Evolutionary conservation across 257 asterid genomes (phyloP).

Genomic region (Echium plantagineum): DNA sequence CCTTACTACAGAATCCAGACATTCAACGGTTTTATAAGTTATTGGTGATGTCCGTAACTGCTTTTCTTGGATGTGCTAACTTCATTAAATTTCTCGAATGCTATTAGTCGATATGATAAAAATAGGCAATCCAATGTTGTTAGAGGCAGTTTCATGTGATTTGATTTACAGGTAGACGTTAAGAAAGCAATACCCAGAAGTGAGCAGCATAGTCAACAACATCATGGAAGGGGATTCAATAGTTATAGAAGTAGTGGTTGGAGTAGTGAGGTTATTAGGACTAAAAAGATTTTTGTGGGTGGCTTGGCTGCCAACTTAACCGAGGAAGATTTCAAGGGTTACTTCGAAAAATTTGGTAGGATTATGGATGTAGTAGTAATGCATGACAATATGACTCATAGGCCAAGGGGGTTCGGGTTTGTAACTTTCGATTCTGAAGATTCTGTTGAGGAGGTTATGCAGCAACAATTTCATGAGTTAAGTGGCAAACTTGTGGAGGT

Average conservation of each 20-base stretch:
- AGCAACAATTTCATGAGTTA: slow-evolving; percentile 60
- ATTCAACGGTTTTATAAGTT: too few relatives aligned
- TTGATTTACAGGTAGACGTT: slow-evolving; percentile 65
- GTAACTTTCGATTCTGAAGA: slow-evolving; percentile 80
- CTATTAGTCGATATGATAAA: neutral
- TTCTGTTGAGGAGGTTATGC: slow-evolving; percentile 71
- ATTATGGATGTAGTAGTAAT: slow-evolving; percentile 86
- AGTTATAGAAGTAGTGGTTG: slow-evolving; percentile 45
- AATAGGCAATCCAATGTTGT: neutral
- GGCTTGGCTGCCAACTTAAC: slow-evolving; percentile 75
- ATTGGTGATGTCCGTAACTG: neutral
- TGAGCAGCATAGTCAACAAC: slow-evolving; percentile 55
- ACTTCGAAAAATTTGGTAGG: slow-evolving; percentile 75
- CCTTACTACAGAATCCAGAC: neutral
- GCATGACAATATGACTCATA: slow-evolving; percentile 70
- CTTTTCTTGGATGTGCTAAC: neutral
- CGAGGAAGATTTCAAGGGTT: slow-evolving; percentile 66
- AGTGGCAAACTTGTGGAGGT: slow-evolving; percentile 83
- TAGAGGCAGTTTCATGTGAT: slow-evolving; percentile 11
- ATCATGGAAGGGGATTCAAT: slow-evolving; percentile 30
- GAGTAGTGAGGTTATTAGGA: slow-evolving; percentile 48
- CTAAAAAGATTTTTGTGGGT: slow-evolving; percentile 90
- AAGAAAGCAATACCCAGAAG: slow-evolving; percentile 84
- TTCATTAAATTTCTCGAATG: neutral
- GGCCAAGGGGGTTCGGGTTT: slow-evolving; percentile 96